Evolutionary conservation across 2,329 filamentous ascomycete species (phyloP), one percentile per base, ranked within the genome.

Genomic region (Geosmithia putterillii): DNA sequence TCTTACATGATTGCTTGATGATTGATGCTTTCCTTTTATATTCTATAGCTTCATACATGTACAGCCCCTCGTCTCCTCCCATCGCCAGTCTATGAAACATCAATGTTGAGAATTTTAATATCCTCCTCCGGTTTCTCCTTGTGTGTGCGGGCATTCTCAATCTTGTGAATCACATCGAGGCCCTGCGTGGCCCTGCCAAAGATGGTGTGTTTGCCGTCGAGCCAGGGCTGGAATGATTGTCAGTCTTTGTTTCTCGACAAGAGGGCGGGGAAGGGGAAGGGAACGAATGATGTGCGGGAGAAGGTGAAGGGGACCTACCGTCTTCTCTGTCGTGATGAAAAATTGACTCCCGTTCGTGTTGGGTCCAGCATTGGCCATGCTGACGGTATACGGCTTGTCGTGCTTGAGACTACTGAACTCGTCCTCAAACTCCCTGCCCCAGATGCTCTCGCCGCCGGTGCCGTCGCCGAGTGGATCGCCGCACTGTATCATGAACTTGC

Each of bases 401-500:
- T 98, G 92, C 60, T 83, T 86, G 48, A 98, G 65, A 17, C 79
- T 83, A 52, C 85, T 88, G 53, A 98, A 95, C 60, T 98, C 92
- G 57, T 98, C 92, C 54, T 83, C 85, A 58, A 98, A 98, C 47
- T 88, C 86, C 61, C 90, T 89, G 42, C 86, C 86, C 92, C 92
- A 98, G 50, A 94, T 81, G 56, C 85, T 94, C 48, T 81, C 71
- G 1, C 94, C 94, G 17, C 92, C 92, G 40, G 86, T 78, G 2
- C 94, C 92, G 1, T 89, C 94, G 2, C 90, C 90, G 0, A 88
- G 83, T 0, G 94, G 92, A 57, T 98, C 94, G 38, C 92, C 92
- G 42, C 90, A 88, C 61, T 98, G 92, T 37, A 98, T 95, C 94
- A 98, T 98, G 66, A 98, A 98, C 57, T 95, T 95, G 47, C 85